phyloP scores from a whole-genome alignment of 2,329 filamentous ascomycete species.

The Magnaporthiopsis rhizophila region DNA sequence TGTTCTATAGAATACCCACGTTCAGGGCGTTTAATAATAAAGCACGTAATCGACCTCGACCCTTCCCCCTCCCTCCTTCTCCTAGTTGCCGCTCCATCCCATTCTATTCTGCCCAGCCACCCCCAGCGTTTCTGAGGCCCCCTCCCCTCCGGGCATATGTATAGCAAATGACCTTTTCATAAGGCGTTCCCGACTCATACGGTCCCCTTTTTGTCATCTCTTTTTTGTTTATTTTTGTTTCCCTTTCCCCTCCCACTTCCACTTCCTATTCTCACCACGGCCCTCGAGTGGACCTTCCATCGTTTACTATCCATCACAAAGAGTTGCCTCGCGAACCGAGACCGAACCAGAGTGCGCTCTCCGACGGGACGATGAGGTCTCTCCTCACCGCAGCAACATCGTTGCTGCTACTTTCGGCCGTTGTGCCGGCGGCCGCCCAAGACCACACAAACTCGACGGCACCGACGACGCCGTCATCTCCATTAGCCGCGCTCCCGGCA shows the following conservation, averaged over 20 bases:
- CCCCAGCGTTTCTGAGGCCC: not conserved
- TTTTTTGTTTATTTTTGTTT: not conserved
- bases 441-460: not conserved
- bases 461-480: not conserved
- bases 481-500: not conserved
- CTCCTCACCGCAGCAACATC: not conserved
- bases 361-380: not conserved
- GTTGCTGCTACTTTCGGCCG: not conserved
- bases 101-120: not conserved
- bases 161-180: not conserved
- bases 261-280: not conserved
- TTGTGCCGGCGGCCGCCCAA: not conserved
- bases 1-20: not conserved
- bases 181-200: not conserved
- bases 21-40: not conserved
- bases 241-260: not conserved
- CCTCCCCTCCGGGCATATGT: not conserved
- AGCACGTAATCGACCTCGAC: too few relatives aligned
- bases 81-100: too few relatives aligned
- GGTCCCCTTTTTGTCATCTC: not conserved
- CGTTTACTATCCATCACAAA: not conserved
- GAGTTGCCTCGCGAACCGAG: not conserved
- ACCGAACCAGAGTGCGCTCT: too few relatives aligned
- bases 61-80: too few relatives aligned
- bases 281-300: not conserved